Percentiles rank a stretch among this genome's conserved stretches.
Evolutionary conservation across 495 filamentous ascomycete species (phyloP).

Genomic region (Polyplosphaeria fusca): DNA sequence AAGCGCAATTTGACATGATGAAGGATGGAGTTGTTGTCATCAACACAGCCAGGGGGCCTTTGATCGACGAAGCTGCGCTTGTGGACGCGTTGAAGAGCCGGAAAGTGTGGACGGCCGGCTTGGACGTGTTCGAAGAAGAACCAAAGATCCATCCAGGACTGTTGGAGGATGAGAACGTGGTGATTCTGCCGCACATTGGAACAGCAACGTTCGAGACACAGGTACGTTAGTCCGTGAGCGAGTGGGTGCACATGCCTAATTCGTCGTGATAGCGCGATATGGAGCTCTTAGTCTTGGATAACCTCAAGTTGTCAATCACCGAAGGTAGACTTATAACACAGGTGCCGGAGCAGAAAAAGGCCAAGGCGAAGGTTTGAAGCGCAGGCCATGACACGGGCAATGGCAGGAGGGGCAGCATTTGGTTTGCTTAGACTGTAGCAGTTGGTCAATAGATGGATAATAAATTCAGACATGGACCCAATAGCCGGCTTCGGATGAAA

Average conservation of each 20-base stretch:
- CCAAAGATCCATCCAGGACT: conserved; percentile 38
- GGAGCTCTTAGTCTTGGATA: conserved; percentile 42
- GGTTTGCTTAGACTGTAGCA: no score
- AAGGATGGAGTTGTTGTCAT: conserved; percentile 41
- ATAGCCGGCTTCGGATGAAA: no score
- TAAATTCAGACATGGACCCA: no score
- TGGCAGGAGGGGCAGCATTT: no score
- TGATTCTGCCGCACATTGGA: conserved; percentile 41
- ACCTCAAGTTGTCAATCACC: conserved; percentile 35
- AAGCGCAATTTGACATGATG: conserved; percentile 38
- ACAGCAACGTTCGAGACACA: conserved; percentile 42
- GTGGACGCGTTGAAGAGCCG: conserved; percentile 41
- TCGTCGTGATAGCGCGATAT: conserved; percentile 31
- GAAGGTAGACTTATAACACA: conserved; percentile 36
- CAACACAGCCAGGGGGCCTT: conserved; percentile 41
- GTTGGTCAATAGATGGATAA: no score
- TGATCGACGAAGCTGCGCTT: conserved; percentile 43
- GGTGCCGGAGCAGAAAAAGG: conserved; percentile 38
- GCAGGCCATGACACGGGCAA: neutral
- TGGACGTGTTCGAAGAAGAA: conserved; percentile 45
- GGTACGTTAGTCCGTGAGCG: conserved; percentile 9
- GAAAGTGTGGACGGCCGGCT: conserved; percentile 40
- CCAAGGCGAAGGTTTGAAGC: conserved; percentile 17
- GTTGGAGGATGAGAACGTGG: conserved; percentile 37
- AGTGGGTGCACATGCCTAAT: neutral